A percentile compares a stretch with the other conserved stretches of the same genome.
Conservation (phyloP, 2,329 filamentous ascomycete genomes). For the Colletotrichum nymphaeae region DNA sequence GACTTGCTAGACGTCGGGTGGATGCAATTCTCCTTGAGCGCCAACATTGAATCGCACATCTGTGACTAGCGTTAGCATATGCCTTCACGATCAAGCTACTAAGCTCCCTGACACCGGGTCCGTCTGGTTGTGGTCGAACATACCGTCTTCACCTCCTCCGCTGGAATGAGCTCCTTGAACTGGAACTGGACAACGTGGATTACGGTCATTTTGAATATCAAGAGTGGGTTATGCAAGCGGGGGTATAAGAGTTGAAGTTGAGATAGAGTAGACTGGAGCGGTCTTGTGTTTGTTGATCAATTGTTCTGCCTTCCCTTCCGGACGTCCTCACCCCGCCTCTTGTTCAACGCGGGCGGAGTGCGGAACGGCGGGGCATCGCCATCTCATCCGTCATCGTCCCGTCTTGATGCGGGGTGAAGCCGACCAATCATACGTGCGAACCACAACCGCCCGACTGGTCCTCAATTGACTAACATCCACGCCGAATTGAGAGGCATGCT, state of each 20-base stretch:
- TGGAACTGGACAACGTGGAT: constrained; percentile 77
- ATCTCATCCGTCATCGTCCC: constrained; percentile 3
- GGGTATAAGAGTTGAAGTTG: neutral
- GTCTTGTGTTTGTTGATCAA: neutral
- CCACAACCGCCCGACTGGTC: neutral
- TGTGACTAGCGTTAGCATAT: constrained; percentile 32
- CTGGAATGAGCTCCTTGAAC: constrained; percentile 65
- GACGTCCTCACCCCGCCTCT: neutral
- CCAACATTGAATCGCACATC: constrained; percentile 52
- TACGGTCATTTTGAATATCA: constrained; percentile 62
- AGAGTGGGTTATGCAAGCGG: neutral
- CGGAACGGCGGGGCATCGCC: neutral
- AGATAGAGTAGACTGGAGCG: neutral
- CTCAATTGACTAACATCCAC: neutral
- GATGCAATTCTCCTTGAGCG: constrained; percentile 68
- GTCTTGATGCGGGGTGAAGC: neutral
- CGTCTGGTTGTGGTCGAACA: constrained; percentile 37
- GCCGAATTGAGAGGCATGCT: neutral
- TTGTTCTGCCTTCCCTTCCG: neutral
- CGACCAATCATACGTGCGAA: neutral
- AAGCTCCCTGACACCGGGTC: too few relatives aligned
- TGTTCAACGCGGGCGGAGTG: neutral
- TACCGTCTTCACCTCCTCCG: constrained; percentile 67
- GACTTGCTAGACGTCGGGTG: constrained; percentile 68
- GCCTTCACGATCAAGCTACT: neutral